Evolutionary conservation across 768 basidiomycete genomes (phyloP), one percentile per base, ranked within the genome.

Genomic region (Gautieria morchelliformis): DNA sequence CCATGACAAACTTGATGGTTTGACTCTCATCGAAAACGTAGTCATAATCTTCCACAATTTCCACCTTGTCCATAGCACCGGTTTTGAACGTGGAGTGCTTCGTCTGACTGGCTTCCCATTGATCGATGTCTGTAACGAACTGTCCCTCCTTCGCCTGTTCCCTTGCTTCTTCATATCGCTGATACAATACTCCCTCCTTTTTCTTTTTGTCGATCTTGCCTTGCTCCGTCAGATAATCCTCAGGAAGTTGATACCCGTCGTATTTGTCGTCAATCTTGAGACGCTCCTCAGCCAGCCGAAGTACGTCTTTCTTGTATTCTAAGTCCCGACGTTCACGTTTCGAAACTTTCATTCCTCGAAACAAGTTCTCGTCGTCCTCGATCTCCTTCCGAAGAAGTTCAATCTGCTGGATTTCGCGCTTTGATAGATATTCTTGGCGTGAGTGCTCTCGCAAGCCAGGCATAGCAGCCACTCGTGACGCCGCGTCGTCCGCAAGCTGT

Each of bases 1-100:
- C 93, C 83, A 93, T 84, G 66, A 95, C 86, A 71, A 95, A 99
- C 67, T 90, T 78, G 68, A 99, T 98, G 20, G 92, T 93, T 72
- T 96, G 95, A 64, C 84, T 89, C 70, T 98, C 96, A 69, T 99
- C 96, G 65, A 99, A 97, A 47, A 99, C 95, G 68, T 93, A 99
- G 58, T 98, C 95, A 65, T 95, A 98, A 44, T 86, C 84, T 35
- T 93, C 92, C 32, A 84, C 82, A 19, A 88, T 59, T 60, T 89
- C 85, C 42, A 71, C 78, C 69, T 90, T 92, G 70, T 99, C 96
- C 83, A 94, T 68, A 2, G 96, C 93, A 30, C 96, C 93, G 3
- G 85, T 87, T 68, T 82, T 87, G 74, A 97, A 90, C 14, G 89
- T 87, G 63, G 91, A 92, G 65, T 92, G 85, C 56, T 80, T 78